A percentile compares a stretch with the other conserved stretches of the same genome.
These are phyloP conservation scores for Protostelium mycophagum DNA, from an alignment of 78 protist species.

Conservation along the genomic window DNA sequence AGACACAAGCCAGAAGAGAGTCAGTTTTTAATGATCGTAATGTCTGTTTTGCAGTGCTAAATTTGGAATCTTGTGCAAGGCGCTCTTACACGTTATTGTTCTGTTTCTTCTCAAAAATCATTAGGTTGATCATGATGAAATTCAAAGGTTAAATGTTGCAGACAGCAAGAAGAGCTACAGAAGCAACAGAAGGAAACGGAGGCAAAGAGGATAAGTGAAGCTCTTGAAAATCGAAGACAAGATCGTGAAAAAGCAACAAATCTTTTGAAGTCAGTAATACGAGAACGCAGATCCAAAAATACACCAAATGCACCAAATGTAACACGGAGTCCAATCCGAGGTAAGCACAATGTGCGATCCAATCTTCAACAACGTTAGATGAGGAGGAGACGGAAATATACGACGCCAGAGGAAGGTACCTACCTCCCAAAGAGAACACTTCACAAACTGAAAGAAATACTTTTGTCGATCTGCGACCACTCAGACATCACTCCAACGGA, in stretches of 20 bases:
- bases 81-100: too few species aligned
- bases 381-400: too few species aligned
- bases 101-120: too few species aligned
- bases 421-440: too few species aligned
- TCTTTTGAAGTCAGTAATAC: background rate
- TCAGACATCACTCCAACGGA: too few species aligned
- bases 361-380: background rate
- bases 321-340: background rate
- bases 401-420: too few species aligned
- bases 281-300: background rate
- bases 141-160: background rate
- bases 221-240: background rate
- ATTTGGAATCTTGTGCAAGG: too few species aligned
- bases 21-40: background rate
- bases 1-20: background rate
- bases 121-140: too few species aligned
- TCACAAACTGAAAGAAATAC: too few species aligned
- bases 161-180: background rate
- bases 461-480: too few species aligned
- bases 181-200: background rate
- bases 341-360: background rate
- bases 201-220: background rate
- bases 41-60: too few species aligned
- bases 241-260: background rate
- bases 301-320: background rate